phyloP scores from a whole-genome alignment of 805 yeast species.

The Torulaspora maleeae region DNA sequence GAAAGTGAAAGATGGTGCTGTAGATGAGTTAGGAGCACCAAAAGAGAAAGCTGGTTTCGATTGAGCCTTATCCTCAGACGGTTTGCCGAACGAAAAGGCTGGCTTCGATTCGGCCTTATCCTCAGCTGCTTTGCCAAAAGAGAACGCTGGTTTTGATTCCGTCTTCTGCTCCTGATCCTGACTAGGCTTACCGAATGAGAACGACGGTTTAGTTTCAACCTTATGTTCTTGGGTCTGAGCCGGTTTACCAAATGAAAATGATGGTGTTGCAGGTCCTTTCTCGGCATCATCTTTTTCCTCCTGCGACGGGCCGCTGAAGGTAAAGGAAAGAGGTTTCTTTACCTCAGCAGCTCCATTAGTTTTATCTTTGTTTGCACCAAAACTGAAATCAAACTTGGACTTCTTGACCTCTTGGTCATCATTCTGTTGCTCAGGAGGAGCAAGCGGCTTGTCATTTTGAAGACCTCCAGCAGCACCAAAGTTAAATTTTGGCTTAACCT shows the following conservation, averaged over 20 bases:
- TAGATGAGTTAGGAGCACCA: slow-evolving; percentile 8
- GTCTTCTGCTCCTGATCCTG: slow-evolving; percentile 1
- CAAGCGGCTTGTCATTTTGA: slow-evolving; percentile 21
- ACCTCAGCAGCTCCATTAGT: background rate
- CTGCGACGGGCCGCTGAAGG: slow-evolving; percentile 9
- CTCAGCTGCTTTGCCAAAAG: slow-evolving; percentile 17
- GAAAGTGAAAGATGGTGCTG: slow-evolving; percentile 25
- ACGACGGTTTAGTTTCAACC: slow-evolving; percentile 15
- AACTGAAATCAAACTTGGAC: slow-evolving; percentile 9
- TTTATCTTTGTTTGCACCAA: slow-evolving; percentile 2
- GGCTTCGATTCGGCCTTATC: slow-evolving; percentile 15
- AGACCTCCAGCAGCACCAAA: slow-evolving; percentile 9
- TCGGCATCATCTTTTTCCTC: slow-evolving; percentile 3
- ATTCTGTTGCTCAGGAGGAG: slow-evolving; percentile 22
- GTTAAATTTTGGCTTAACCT: slow-evolving; percentile 6
- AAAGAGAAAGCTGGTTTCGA: slow-evolving; percentile 24
- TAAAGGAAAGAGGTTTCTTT: slow-evolving; percentile 12
- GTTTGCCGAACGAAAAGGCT: slow-evolving; percentile 23
- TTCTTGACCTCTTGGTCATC: slow-evolving; percentile 9
- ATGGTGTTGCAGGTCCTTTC: slow-evolving; percentile 12
- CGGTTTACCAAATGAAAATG: slow-evolving; percentile 24
- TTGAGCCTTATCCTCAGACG: slow-evolving; percentile 6
- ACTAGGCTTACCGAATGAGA: slow-evolving; percentile 19
- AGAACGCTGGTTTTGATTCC: slow-evolving; percentile 18
- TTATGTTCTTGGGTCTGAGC: slow-evolving; percentile 2